phyloP scores from a whole-genome alignment of 2,329 filamentous ascomycete species.

The Mycosphaerella arachidis region DNA sequence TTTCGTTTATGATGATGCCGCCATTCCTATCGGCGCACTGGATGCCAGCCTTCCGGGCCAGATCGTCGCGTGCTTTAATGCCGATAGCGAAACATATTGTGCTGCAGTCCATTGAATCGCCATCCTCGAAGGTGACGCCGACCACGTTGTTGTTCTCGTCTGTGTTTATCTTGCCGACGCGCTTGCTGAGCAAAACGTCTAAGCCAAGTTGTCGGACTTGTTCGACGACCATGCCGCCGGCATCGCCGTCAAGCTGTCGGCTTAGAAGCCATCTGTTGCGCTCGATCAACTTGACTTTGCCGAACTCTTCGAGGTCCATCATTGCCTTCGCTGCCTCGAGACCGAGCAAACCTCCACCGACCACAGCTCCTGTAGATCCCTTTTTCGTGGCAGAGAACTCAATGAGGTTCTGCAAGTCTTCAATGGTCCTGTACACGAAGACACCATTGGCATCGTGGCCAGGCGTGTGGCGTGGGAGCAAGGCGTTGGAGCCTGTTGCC shows the following conservation, averaged over 20 bases:
- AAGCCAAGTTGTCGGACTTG: constrained; percentile 74
- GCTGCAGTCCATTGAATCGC: constrained; percentile 69
- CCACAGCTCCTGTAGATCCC: constrained; percentile 67
- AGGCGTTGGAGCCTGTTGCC: constrained; percentile 79
- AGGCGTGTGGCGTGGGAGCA: constrained; percentile 67
- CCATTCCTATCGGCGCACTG: constrained; percentile 67
- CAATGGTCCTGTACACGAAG: constrained; percentile 84
- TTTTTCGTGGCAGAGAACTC: constrained; percentile 63
- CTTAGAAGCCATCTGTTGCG: constrained; percentile 78
- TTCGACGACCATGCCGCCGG: constrained; percentile 74
- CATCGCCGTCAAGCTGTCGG: constrained; percentile 76
- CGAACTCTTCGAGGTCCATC: constrained; percentile 75
- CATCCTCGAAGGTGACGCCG: constrained; percentile 76
- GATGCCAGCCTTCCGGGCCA: constrained; percentile 66
- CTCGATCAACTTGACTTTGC: constrained; percentile 73
- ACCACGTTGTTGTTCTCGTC: constrained; percentile 63
- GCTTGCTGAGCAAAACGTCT: constrained; percentile 72
- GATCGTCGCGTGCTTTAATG: constrained; percentile 72
- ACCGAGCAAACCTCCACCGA: constrained; percentile 79
- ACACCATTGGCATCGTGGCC: constrained; percentile 76
- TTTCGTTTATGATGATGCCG: constrained; percentile 65
- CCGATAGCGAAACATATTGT: constrained; percentile 90
- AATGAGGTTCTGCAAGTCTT: constrained; percentile 74
- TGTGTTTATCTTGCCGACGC: constrained; percentile 67
- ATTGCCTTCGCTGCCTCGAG: constrained; percentile 89